A percentile compares a stretch with the other conserved stretches of the same genome.
These are phyloP conservation scores for Hippophae gyantsensis DNA, from an alignment of 306 rosid genomes.

Conservation along the genomic window DNA sequence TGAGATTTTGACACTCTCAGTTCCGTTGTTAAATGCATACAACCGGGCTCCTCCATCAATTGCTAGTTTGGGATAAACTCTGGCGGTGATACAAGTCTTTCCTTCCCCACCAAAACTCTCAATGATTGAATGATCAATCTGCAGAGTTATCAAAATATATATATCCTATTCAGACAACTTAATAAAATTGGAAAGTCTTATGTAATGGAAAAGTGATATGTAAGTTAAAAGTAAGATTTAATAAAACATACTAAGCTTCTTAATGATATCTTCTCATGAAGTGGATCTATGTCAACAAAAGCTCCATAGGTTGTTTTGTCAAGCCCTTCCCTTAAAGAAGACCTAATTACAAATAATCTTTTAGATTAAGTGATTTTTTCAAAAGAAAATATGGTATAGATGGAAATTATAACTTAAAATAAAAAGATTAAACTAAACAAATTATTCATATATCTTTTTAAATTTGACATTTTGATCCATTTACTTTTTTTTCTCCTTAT, in stretches of 20 bases:
- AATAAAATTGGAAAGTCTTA: no score
- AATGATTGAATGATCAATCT: constrained; percentile 65
- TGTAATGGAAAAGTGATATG: no score
- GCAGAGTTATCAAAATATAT: constrained; percentile 6
- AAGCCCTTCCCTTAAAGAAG: constrained; percentile 48
- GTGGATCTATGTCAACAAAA: constrained; percentile 53
- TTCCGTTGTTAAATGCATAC: constrained; percentile 53
- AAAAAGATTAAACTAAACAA: no score
- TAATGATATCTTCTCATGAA: constrained; percentile 40
- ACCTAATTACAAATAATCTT: constrained; percentile 19
- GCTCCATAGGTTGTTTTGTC: constrained; percentile 56
- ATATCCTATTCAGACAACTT: not conserved
- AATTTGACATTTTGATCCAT: no score
- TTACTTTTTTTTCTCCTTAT: no score
- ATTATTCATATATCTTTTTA: no score
- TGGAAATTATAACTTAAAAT: not conserved
- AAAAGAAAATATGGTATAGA: not conserved
- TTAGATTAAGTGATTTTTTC: not conserved
- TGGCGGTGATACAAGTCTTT: constrained; percentile 46
- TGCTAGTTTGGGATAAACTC: constrained; percentile 64
- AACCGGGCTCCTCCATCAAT: constrained; percentile 38
- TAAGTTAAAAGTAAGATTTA: no score
- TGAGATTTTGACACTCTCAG: constrained; percentile 26
- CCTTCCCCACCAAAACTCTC: no score
- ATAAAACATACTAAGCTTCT: constrained; percentile 59